Evolutionary conservation across 495 filamentous ascomycete species (phyloP), one percentile per base, ranked within the genome.

Genomic region (Amorphotheca resinae): DNA sequence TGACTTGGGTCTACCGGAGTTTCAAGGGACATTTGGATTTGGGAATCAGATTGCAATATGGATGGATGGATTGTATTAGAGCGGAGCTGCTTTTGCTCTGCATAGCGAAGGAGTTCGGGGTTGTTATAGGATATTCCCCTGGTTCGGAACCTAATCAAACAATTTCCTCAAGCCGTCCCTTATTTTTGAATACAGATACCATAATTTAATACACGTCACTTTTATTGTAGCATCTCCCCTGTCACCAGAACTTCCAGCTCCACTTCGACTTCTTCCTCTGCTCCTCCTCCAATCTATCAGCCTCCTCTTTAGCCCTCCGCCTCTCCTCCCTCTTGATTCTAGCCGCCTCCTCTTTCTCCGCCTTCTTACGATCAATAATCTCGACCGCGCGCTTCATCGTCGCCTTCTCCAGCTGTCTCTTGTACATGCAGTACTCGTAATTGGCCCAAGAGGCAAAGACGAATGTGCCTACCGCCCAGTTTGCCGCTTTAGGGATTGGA

Each of bases 391-490:
- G 64, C 51, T 82, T 77, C 74, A 96, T 82, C 37, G 84, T 79
- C 41, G 75, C 73, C 55, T 74, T 69, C 62, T 95, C 89, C 45
- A 76, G 64, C 28, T 69, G 59, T 46, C 89, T 73, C 30, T 67
- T 70, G 44, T 72, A 72, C 52, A 84, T 78, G 63, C 87, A 98
- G 49, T 77, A 84, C 63, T 95, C 84, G 59, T 87, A 85, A 38
- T 77, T 74, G 36, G 66, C 64, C 15, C 83, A 58, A 2, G 82
- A 77, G 9, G 63, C 68, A 33, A 79, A 51, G 9, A 73, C 66
- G 51, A 87, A 91, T 9, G 72, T 63, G n/a, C 77, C 81, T 9
- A 86, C 83, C 1, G 86, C 86, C 83, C 84, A 94, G 56, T 88
- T 88, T 22, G 76, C 80, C 4, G 83, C 80, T 52, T 59, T 69